Evolutionary conservation across 2,329 filamentous ascomycete genomes (phyloP).

Genomic region (Monilinia aucupariae): DNA sequence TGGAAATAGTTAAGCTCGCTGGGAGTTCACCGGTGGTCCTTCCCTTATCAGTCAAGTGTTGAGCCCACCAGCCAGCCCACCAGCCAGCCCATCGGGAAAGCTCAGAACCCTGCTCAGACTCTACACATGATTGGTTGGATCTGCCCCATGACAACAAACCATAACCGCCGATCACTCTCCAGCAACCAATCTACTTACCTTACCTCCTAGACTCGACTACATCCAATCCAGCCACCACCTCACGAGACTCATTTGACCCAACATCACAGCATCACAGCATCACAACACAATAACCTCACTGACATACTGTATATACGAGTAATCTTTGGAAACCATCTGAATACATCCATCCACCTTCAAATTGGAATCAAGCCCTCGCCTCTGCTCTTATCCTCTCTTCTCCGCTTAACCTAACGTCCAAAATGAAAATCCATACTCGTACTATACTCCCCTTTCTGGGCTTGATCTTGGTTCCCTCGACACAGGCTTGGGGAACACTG

Average conservation of each 20-base stretch:
- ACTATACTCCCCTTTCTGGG: not conserved
- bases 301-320: too few relatives aligned
- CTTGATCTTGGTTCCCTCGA: constrained; percentile 15
- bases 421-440: not conserved
- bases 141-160: not conserved
- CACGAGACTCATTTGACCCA: not conserved
- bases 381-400: not conserved
- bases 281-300: too few relatives aligned
- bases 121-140: too few relatives aligned
- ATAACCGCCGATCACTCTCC: not conserved
- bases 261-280: not conserved
- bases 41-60: too few relatives aligned
- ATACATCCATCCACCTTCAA: not conserved
- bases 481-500: constrained; percentile 39
- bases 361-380: not conserved
- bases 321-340: not conserved
- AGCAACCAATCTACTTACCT: not conserved
- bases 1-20: too few relatives aligned
- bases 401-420: not conserved
- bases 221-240: not conserved
- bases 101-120: too few relatives aligned
- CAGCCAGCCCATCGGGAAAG: too few relatives aligned
- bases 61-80: too few relatives aligned
- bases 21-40: too few relatives aligned
- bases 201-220: too few relatives aligned